Percentiles rank a stretch among this genome's conserved stretches.
Evolutionary conservation across 352 stramenopile genomes (phyloP).

Genomic region (Discostella stelligera): DNA sequence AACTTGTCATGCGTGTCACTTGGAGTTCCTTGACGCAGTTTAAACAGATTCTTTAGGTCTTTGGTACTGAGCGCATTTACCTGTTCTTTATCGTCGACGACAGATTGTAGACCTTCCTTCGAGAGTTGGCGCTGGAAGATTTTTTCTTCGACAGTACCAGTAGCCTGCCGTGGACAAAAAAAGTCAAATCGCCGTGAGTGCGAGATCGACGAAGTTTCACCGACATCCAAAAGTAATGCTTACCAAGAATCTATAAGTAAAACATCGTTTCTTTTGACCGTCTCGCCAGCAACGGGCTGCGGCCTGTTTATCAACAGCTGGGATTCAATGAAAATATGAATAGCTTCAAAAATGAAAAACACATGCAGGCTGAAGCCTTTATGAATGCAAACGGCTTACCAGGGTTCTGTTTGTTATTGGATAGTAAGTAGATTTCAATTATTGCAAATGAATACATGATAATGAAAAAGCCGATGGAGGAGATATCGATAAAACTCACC

Average conservation of each 20-base stretch:
- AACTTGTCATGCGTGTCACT: conserved; percentile 97
- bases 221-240: background rate
- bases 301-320: conserved; percentile 88
- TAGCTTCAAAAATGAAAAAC: too few relatives aligned
- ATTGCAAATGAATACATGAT: conserved; percentile 46
- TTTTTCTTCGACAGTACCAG: conserved; percentile 97
- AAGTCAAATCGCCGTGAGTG: background rate
- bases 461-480: too few relatives aligned
- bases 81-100: conserved; percentile 98
- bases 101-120: conserved; percentile 97
- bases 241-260: conserved; percentile 94
- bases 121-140: conserved; percentile 95
- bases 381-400: background rate
- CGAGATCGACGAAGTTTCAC: background rate
- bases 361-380: too few relatives aligned
- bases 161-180: conserved; percentile 34
- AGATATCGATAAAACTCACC: background rate
- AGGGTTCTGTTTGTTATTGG: background rate
- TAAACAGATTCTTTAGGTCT: conserved; percentile 86
- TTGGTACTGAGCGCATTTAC: conserved; percentile 92
- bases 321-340: conserved; percentile 76
- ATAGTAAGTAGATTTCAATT: too few relatives aligned
- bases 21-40: conserved; percentile 84
- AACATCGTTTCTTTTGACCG: conserved; percentile 98
- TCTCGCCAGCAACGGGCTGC: conserved; percentile 96